Evolutionary conservation across 1,284 basidiomycete genomes (phyloP), one percentile per base, ranked within the genome.

Genomic region (Phlebopus sp.): DNA sequence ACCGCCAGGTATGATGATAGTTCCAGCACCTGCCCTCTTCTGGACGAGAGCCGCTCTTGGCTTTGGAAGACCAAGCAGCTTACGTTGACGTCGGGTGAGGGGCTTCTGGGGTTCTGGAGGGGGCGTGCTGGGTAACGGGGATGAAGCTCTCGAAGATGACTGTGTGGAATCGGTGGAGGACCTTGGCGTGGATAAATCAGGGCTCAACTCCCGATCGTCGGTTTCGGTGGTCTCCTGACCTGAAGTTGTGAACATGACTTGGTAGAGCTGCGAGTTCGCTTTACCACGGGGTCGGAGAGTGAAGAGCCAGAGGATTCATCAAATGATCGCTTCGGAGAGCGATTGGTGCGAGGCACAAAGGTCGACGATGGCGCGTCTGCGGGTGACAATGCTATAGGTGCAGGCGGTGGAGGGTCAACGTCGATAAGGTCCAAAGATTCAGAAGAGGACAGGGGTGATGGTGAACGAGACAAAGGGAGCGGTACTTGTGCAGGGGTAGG

Each of bases 241-340:
- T 59, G 56, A 41, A 55, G 50, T 32, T n/a, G 54, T 47, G 58
- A 38, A 51, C 15, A 36, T 52, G 61, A 46, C 40, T 40, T 52
- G 51, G 10, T 50, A 46, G 62, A 53, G 49, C 65, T 66, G 44
- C 71, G 68, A 17, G 70, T 70, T 30, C 76, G 69, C 59, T 78
- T 77, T 3, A 72, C 69, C 17, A 66, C 63, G 25, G 68, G 62
- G 50, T 75, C 73, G 1, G 74, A 74, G 44, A 73, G 58, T 4
- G 72, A 72, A 13, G 70, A 69, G 2, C 72, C 75, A 0, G 76
- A 77, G 0, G 79, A 78, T 54, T 84, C 81, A 55, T 85, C 82
- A 56, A 86, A 84, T 0, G 82, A 75, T 30, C 84, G 76, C 64
- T 87, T 87, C 21, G 84, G 85, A 10, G 80, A 82, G 37, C 65